These are phyloP conservation scores for Peziza echinospora DNA, from an alignment of 495 filamentous ascomycete species.

Conservation along the genomic window DNA sequence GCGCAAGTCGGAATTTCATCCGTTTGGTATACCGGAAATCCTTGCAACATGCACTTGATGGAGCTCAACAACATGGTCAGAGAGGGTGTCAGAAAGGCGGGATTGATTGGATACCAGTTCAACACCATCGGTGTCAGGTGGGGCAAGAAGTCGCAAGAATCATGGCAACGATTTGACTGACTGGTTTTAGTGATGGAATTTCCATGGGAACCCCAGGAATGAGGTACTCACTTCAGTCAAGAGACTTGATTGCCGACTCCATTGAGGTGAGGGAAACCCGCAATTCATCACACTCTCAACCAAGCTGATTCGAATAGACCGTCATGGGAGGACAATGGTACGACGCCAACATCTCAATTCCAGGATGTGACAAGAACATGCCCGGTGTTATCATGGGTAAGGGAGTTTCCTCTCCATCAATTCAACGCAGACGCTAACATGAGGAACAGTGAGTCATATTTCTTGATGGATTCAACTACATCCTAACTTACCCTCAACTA, in stretches of 20 bases:
- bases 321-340: conserved; percentile 99
- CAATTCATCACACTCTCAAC: too few relatives aligned
- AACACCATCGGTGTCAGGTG: conserved; percentile 89
- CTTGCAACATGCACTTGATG: conserved; percentile 97
- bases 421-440: background rate
- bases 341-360: conserved; percentile 91
- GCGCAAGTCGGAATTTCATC: conserved; percentile 94
- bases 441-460: background rate
- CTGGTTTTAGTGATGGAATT: conserved; percentile 34
- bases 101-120: conserved; percentile 73
- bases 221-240: conserved; percentile 82
- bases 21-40: conserved; percentile 76
- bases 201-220: conserved; percentile 73
- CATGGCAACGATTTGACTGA: background rate
- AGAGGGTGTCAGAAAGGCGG: conserved; percentile 63
- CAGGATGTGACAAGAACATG: conserved; percentile 99
- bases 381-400: conserved; percentile 67
- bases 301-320: conserved; percentile 87
- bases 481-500: background rate
- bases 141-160: too few relatives aligned
- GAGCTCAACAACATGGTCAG: conserved; percentile 64
- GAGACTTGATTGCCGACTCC: conserved; percentile 90
- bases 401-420: background rate
- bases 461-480: too few relatives aligned
- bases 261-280: conserved; percentile 42